A percentile compares a stretch with the other conserved stretches of the same genome.
Conservation (phyloP, 1,284 basidiomycete genomes). For the Cryptococcus floricola region DNA sequence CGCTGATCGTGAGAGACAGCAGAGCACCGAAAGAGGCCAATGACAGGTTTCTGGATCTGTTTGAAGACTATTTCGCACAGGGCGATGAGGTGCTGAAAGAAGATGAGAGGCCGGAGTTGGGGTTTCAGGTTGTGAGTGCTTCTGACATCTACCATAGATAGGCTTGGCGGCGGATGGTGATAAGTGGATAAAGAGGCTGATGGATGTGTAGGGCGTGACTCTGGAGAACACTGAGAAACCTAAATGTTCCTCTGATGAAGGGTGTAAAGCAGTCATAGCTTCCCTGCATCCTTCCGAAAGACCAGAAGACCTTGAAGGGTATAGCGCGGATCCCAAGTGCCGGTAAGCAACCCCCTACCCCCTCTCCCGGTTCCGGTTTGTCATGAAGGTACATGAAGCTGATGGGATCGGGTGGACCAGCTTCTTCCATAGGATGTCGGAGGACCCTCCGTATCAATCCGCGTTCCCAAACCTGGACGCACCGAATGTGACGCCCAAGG, state of each 20-base stretch:
- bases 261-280: constrained; percentile 44
- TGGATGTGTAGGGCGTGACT: constrained; percentile 64
- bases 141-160: not conserved
- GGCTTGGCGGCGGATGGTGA: not conserved
- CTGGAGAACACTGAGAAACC: constrained; percentile 91
- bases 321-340: constrained; percentile 84
- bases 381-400: not conserved
- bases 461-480: constrained; percentile 69
- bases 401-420: constrained; percentile 16
- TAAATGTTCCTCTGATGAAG: constrained; percentile 61
- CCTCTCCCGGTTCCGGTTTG: not conserved
- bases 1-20: constrained; percentile 74
- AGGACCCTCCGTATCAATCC: constrained; percentile 69
- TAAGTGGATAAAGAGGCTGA: not conserved
- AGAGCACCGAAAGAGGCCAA: constrained; percentile 79
- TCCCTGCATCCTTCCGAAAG: constrained; percentile 66
- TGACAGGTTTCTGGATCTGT: constrained; percentile 68
- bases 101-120: constrained; percentile 74
- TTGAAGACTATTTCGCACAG: constrained; percentile 82
- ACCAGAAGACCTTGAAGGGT: constrained; percentile 64
- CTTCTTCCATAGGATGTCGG: constrained; percentile 85
- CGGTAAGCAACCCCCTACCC: constrained; percentile 47
- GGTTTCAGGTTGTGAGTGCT: constrained; percentile 49
- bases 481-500: constrained; percentile 70
- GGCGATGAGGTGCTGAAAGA: constrained; percentile 58